Evolutionary conservation across 2,329 filamentous ascomycete genomes (phyloP).

Genomic region (Ceratocystiopsis sp.): DNA sequence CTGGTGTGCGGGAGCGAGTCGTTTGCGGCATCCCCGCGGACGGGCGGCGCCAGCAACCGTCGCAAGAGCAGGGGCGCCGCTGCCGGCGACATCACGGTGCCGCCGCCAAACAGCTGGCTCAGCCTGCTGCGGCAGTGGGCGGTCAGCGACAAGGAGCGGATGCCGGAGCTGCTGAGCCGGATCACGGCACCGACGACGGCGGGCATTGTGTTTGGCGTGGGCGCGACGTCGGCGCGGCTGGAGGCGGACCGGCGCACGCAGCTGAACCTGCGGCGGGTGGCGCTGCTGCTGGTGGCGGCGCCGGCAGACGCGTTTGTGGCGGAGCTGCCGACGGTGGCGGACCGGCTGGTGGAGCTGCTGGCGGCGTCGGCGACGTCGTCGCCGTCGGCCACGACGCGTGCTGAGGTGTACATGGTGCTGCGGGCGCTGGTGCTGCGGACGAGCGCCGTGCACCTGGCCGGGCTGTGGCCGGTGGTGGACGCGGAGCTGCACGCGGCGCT

Average conservation of each 20-base stretch:
- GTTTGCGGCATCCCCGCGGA: no score
- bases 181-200: conserved; percentile 81
- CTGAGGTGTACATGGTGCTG: conserved; percentile 79
- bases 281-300: conserved; percentile 61
- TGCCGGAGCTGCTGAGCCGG: conserved; percentile 63
- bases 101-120: conserved; percentile 46
- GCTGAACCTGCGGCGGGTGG: conserved; percentile 68
- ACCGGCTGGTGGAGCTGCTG: conserved; percentile 76
- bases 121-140: conserved; percentile 72
- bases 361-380: conserved; percentile 74
- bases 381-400: conserved; percentile 74
- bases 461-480: conserved; percentile 82
- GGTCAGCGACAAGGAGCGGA: conserved; percentile 69
- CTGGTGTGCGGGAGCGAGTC: conserved; percentile 43
- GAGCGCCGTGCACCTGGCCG: conserved; percentile 61
- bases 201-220: conserved; percentile 96
- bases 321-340: conserved; percentile 56
- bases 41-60: not conserved
- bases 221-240: conserved; percentile 79
- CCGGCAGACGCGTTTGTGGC: conserved; percentile 63
- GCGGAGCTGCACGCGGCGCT: conserved; percentile 68
- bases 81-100: conserved; percentile 45
- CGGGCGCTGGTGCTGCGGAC: conserved; percentile 67
- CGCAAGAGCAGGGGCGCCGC: conserved; percentile 23
- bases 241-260: conserved; percentile 91